These are phyloP conservation scores for Xylaria polymorpha DNA, from an alignment of 2,329 filamentous ascomycete genomes.

Conservation along the genomic window DNA sequence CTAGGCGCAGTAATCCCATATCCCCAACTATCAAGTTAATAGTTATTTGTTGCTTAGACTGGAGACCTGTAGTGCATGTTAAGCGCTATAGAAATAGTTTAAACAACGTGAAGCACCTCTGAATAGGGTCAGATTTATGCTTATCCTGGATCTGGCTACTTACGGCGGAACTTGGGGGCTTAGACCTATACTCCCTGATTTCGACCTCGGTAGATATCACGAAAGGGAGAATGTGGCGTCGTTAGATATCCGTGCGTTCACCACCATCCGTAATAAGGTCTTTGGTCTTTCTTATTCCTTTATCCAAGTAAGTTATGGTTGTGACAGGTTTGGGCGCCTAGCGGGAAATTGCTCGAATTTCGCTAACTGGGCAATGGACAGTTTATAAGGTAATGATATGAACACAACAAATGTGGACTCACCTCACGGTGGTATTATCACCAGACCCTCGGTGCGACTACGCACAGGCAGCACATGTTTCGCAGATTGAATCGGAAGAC, in stretches of 20 bases:
- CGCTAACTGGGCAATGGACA: neutral
- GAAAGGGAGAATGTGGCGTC: neutral
- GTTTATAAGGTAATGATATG: neutral
- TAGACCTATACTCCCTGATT: neutral
- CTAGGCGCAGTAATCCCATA: neutral
- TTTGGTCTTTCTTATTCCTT: neutral
- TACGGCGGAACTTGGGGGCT: neutral
- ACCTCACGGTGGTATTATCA: neutral
- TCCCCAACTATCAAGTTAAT: neutral
- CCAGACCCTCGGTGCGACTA: neutral
- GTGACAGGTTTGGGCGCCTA: neutral
- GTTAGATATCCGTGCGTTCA: neutral
- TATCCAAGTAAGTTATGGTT: neutral
- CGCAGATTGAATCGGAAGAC: neutral
- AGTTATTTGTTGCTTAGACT: neutral
- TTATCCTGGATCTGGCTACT: neutral
- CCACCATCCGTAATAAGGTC: neutral
- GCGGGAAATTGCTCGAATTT: neutral
- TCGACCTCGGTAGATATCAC: neutral
- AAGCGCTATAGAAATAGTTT: neutral
- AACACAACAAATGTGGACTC: neutral
- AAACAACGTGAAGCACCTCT: neutral
- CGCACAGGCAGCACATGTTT: neutral
- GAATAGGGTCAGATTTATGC: neutral
- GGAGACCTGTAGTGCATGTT: neutral